Evolutionary conservation across 257 asterid species (phyloP).

Genomic region (Galeopsis tetrahit): DNA sequence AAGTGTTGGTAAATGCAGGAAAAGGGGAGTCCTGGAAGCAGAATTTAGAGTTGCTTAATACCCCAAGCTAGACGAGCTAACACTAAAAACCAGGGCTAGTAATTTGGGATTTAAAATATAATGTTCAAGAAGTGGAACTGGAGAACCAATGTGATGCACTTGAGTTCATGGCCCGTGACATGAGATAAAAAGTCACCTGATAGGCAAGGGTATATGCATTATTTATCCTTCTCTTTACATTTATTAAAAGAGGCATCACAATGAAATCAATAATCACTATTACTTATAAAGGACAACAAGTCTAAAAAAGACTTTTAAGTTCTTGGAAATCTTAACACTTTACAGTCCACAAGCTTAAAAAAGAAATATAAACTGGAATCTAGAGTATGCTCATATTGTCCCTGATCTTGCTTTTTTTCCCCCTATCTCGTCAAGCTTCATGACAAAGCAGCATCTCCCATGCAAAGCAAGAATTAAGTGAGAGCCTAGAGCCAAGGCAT

Average conservation of each 20-base stretch:
- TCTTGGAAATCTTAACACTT: background rate
- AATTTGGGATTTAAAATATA: slow-evolving; percentile 1
- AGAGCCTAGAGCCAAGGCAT: slow-evolving; percentile 4
- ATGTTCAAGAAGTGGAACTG: no score
- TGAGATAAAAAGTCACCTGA: slow-evolving; percentile 63
- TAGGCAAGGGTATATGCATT: slow-evolving; percentile 91
- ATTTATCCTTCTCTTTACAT: slow-evolving; percentile 45
- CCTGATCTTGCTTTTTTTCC: background rate
- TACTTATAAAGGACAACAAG: background rate
- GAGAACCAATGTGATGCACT: no score
- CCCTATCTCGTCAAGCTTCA: slow-evolving; percentile 16
- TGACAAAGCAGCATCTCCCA: slow-evolving; percentile 23
- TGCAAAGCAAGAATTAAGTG: slow-evolving; percentile 17
- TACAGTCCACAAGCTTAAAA: background rate
- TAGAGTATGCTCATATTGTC: slow-evolving; percentile 11
- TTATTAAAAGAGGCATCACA: slow-evolving; percentile 11
- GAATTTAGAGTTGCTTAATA: slow-evolving; percentile 15
- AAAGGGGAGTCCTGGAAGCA: background rate
- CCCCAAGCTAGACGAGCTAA: background rate
- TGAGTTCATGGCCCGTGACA: background rate
- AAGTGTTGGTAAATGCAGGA: slow-evolving; percentile 1
- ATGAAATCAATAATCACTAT: background rate
- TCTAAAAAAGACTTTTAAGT: no score
- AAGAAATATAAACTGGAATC: slow-evolving; percentile 7
- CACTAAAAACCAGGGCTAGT: background rate